Evolutionary conservation across 2,329 filamentous ascomycete species (phyloP).

Genomic region (Hortaea werneckii): DNA sequence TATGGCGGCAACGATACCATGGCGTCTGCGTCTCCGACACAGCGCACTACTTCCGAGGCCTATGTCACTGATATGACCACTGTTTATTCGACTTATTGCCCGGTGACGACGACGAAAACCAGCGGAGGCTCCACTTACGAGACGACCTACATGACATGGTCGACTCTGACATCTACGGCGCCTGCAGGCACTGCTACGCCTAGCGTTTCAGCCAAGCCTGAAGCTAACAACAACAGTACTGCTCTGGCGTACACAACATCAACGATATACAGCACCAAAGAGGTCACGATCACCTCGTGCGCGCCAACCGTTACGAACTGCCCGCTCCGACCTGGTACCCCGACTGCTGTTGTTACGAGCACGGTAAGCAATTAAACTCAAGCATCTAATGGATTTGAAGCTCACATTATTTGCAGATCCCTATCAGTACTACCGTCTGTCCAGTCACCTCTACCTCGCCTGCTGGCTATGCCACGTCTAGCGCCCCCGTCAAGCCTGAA

Average conservation of each 20-base stretch:
- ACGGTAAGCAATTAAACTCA: conserved; percentile 9
- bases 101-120: background rate
- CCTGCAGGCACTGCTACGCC: conserved; percentile 42
- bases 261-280: conserved; percentile 31
- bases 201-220: conserved; percentile 1
- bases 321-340: conserved; percentile 21
- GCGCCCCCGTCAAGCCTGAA: background rate
- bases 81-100: conserved; percentile 1
- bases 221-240: background rate
- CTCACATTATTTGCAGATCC: conserved; percentile 9
- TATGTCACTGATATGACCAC: background rate
- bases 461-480: no score
- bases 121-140: background rate
- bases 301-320: conserved; percentile 30
- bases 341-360: conserved; percentile 25
- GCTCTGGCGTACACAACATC: conserved; percentile 9
- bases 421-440: conserved; percentile 33
- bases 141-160: conserved; percentile 4
- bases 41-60: background rate
- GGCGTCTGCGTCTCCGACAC: background rate
- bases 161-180: conserved; percentile 40
- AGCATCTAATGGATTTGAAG: background rate
- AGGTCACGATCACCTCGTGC: conserved; percentile 33
- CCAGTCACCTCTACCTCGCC: conserved; percentile 16
- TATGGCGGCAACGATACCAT: conserved; percentile 1